phyloP scores from a whole-genome alignment of 2,329 filamentous ascomycete genomes.

The Xylaria arbuscula region DNA sequence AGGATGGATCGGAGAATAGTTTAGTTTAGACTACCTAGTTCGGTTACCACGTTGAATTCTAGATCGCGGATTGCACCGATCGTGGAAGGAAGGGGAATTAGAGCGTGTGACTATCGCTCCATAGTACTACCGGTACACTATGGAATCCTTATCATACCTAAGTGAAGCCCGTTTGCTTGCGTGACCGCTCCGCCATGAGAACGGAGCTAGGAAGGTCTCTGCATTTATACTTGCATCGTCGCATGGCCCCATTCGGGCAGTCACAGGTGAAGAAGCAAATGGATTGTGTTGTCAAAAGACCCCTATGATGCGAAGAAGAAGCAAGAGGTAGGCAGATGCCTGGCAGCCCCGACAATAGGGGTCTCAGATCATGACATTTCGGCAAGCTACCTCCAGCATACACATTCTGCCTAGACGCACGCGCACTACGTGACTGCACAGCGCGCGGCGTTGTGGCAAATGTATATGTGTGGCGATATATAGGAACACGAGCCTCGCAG shows the following conservation, averaged over 20 bases:
- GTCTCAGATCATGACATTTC: slow-evolving; percentile 44
- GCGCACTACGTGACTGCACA: background rate
- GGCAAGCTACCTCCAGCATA: slow-evolving; percentile 40
- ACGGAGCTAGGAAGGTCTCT: background rate
- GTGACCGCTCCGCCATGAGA: background rate
- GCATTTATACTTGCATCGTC: slow-evolving; percentile 21
- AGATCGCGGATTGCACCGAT: slow-evolving; percentile 7
- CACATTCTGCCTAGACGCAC: background rate
- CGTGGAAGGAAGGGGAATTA: background rate
- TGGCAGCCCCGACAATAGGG: slow-evolving; percentile 27
- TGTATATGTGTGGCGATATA: slow-evolving; percentile 35
- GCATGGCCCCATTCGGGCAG: slow-evolving; percentile 24
- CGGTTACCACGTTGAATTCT: slow-evolving; percentile 6
- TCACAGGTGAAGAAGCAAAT: slow-evolving; percentile 24
- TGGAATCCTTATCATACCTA: background rate
- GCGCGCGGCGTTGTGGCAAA: slow-evolving; percentile 29
- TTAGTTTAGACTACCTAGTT: background rate
- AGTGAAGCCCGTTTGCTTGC: slow-evolving; percentile 17
- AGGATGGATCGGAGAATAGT: slow-evolving; percentile 22
- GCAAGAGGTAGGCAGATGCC: slow-evolving; percentile 22
- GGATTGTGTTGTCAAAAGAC: slow-evolving; percentile 15
- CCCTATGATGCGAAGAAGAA: slow-evolving; percentile 14
- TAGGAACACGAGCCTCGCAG: slow-evolving; percentile 35
- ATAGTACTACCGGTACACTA: background rate
- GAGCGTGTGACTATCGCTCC: background rate